These are phyloP conservation scores for Fusarium circinatum DNA, from an alignment of 2,329 filamentous ascomycete species.

Conservation along the genomic window DNA sequence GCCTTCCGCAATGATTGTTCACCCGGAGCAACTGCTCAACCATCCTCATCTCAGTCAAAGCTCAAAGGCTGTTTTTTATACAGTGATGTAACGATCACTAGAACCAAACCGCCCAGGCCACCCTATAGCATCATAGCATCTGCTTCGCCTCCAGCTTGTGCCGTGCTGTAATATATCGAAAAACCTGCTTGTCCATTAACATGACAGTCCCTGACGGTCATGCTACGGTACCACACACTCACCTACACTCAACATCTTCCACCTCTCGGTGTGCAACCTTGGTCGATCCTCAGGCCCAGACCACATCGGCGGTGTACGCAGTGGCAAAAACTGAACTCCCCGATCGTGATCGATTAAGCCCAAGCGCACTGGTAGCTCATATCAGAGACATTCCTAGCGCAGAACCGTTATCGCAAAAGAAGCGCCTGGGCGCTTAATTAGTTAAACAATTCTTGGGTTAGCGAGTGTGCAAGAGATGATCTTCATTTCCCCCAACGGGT, in stretches of 20 bases:
- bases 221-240: not conserved
- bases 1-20: not conserved
- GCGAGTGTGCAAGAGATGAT: constrained; percentile 33
- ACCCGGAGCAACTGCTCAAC: not conserved
- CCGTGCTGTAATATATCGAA: not conserved
- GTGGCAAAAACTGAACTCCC: constrained; percentile 27
- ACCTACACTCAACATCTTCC: not conserved
- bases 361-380: constrained; percentile 5
- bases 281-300: constrained; percentile 22
- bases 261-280: constrained; percentile 6
- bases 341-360: constrained; percentile 29
- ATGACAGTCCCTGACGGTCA: constrained; percentile 19
- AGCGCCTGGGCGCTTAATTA: constrained; percentile 33
- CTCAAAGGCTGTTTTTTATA: not conserved
- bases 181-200: constrained; percentile 23
- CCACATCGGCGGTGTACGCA: not conserved
- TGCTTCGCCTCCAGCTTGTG: not conserved
- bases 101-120: not conserved
- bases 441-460: not conserved
- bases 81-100: constrained; percentile 25
- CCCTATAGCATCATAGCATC: constrained; percentile 5
- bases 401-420: constrained; percentile 10
- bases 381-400: constrained; percentile 27
- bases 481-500: constrained; percentile 39
- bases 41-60: not conserved